These are phyloP conservation scores for Digitaria exilis DNA, from an alignment of 202 grass and related monocot species.

Conservation along the genomic window DNA sequence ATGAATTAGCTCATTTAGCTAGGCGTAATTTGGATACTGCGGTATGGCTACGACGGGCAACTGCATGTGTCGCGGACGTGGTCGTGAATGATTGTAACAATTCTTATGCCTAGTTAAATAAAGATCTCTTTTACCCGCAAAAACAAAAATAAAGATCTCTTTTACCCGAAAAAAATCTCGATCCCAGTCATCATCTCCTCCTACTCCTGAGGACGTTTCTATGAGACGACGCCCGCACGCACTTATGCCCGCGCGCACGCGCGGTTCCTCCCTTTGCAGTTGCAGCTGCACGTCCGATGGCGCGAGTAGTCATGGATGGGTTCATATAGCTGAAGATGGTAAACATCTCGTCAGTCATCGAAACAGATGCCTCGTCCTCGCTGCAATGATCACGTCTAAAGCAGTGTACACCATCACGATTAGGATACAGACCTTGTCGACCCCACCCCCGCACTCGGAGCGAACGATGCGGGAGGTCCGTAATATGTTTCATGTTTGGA, in stretches of 20 bases:
- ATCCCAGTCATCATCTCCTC: neutral
- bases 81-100: no score
- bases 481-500: no score
- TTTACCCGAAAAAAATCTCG: no score
- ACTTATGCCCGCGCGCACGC: neutral
- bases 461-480: no score
- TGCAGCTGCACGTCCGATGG: neutral
- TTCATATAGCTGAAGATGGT: neutral
- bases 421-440: neutral
- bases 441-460: no score
- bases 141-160: no score
- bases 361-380: slow-evolving; percentile 1
- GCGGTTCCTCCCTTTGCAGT: neutral
- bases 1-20: no score
- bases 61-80: no score
- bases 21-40: no score
- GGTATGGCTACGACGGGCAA: no score
- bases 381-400: slow-evolving; percentile 16
- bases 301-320: neutral
- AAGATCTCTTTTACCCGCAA: no score
- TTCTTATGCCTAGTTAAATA: no score
- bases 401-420: neutral
- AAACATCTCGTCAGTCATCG: neutral
- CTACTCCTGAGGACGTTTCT: neutral
- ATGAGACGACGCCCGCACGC: neutral